phyloP scores from a whole-genome alignment of 352 stramenopile species.

The Phytophthora cactorum region DNA sequence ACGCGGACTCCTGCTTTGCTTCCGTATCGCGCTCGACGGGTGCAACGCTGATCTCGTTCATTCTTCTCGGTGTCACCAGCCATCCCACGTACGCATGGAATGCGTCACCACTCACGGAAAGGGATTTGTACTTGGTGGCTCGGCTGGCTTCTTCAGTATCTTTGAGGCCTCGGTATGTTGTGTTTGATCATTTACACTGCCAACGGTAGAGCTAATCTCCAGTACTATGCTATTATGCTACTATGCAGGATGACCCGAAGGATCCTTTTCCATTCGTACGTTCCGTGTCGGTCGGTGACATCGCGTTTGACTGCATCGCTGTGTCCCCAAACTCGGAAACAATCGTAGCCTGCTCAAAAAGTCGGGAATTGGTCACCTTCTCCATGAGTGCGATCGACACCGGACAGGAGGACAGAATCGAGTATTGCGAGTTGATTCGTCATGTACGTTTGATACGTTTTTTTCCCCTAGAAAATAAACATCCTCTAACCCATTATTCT shows the following conservation, averaged over 20 bases:
- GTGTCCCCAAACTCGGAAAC: constrained; percentile 72
- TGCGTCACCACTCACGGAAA: constrained; percentile 71
- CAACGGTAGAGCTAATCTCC: not conserved
- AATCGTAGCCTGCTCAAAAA: constrained; percentile 70
- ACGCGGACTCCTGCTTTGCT: constrained; percentile 67
- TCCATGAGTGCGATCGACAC: constrained; percentile 77
- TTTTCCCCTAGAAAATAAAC: not conserved
- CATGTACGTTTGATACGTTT: constrained; percentile 39
- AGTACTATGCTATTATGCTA: not conserved
- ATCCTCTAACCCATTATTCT: constrained; percentile 1
- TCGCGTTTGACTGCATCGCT: constrained; percentile 76
- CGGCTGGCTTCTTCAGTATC: constrained; percentile 76
- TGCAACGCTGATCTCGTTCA: constrained; percentile 69
- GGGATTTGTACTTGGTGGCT: constrained; percentile 77
- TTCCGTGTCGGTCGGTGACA: constrained; percentile 70
- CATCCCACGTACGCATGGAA: constrained; percentile 73
- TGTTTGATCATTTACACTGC: not conserved
- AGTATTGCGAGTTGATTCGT: constrained; percentile 64
- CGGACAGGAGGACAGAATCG: constrained; percentile 76
- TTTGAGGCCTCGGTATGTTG: constrained; percentile 68
- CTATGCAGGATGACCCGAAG: constrained; percentile 68
- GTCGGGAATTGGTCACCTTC: constrained; percentile 69
- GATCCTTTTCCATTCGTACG: constrained; percentile 82
- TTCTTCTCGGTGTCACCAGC: constrained; percentile 68
- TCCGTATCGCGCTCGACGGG: constrained; percentile 58